phyloP scores from a whole-genome alignment of 2,329 filamentous ascomycete species.

The Gnomoniopsis smithogilvyi region DNA sequence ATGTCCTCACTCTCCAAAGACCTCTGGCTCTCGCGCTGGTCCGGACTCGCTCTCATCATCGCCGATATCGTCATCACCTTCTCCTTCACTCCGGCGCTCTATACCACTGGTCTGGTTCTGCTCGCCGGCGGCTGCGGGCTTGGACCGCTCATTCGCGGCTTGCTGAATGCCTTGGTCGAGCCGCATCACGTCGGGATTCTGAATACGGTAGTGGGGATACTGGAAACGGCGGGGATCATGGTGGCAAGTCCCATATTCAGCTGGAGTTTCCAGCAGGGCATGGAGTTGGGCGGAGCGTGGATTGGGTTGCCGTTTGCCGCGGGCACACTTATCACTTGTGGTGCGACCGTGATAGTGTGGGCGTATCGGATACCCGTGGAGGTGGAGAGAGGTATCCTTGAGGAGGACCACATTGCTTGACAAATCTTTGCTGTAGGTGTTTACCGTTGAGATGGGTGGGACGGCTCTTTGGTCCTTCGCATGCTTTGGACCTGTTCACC shows the following conservation, averaged over 20 bases:
- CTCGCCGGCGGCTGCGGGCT: conserved; percentile 44
- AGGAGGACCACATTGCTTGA: not conserved
- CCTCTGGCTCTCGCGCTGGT: conserved; percentile 35
- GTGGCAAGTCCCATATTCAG: conserved; percentile 44
- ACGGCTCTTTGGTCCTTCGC: too few relatives aligned
- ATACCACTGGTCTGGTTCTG: conserved; percentile 36
- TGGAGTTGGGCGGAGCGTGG: conserved; percentile 43
- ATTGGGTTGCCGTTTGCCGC: conserved; percentile 48
- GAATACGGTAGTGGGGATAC: conserved; percentile 48
- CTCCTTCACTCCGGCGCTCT: conserved; percentile 31
- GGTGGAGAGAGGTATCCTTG: not conserved
- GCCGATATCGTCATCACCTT: conserved; percentile 37
- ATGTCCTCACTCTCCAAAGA: conserved; percentile 35
- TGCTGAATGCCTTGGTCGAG: conserved; percentile 52
- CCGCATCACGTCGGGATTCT: conserved; percentile 50
- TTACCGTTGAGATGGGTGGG: too few relatives aligned
- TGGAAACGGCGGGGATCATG: conserved; percentile 48
- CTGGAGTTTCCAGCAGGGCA: conserved; percentile 41
- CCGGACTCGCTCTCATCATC: conserved; percentile 27
- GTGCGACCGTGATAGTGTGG: conserved; percentile 29
- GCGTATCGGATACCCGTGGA: conserved; percentile 22
- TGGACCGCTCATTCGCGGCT: conserved; percentile 39
- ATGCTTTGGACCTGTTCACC: too few relatives aligned
- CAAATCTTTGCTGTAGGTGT: not conserved
- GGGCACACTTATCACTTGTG: conserved; percentile 30